phyloP scores from a whole-genome alignment of 441 rosid genomes.

The Syzygium malaccense region DNA sequence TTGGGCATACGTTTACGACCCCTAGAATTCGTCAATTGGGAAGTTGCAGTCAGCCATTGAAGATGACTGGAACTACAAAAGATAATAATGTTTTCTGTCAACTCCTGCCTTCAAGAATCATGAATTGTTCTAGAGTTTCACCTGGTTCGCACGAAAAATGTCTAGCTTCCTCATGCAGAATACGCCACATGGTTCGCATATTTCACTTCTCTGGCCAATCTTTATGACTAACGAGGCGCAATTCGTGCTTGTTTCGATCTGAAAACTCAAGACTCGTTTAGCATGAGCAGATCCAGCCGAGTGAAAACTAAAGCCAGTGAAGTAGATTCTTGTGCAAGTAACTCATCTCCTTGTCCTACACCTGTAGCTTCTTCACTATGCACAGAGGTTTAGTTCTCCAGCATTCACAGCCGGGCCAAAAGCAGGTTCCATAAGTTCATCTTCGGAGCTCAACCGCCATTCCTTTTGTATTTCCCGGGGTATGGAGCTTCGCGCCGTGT shows the following conservation, averaged over 20 bases:
- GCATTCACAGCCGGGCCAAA: not conserved
- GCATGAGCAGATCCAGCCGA: not conserved
- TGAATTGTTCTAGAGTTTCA: not conserved
- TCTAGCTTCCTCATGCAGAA: not conserved
- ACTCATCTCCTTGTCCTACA: not conserved
- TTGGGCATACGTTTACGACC: not conserved
- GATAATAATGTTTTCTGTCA: not conserved
- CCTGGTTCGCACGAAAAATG: not conserved
- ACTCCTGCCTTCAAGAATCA: not conserved
- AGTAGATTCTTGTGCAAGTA: not conserved
- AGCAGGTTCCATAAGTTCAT: not conserved
- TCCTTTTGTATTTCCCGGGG: fast-evolving
- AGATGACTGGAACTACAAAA: not conserved
- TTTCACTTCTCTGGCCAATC: not conserved
- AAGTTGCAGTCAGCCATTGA: not conserved
- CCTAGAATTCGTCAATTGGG: not conserved
- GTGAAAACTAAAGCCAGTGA: not conserved
- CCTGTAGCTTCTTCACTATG: not conserved
- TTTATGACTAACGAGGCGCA: not conserved
- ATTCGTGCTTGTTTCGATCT: not conserved
- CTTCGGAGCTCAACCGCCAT: not conserved
- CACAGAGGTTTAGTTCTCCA: not conserved
- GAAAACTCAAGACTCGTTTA: not conserved
- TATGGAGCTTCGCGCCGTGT: not conserved
- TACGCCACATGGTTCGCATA: not conserved